Conservation (phyloP, 2,329 filamentous ascomycete species). For the Neurospora sp. region DNA sequence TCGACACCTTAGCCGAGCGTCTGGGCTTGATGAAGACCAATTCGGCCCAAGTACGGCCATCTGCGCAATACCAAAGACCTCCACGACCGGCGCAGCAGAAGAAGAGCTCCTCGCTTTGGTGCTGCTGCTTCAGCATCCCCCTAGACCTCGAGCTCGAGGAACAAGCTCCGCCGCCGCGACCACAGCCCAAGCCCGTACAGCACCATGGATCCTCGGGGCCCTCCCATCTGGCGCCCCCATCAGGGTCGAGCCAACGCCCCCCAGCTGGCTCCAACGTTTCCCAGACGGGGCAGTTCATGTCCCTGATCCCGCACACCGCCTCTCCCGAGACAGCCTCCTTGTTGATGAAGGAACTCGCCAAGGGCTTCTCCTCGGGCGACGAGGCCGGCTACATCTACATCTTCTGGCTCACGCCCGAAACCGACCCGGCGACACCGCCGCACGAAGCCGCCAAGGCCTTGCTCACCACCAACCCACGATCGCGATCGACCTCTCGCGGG, state of each 20-base stretch:
- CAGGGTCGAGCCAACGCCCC: conserved; percentile 13
- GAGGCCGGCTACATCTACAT: conserved; percentile 96
- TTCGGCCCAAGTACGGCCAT: conserved; percentile 19
- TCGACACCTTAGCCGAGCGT: conserved; percentile 77
- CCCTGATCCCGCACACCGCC: conserved; percentile 59
- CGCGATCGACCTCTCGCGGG: conserved; percentile 25
- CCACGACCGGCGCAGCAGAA: conserved; percentile 22
- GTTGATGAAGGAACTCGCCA: conserved; percentile 64
- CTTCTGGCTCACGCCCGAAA: conserved; percentile 81
- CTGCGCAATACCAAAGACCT: conserved; percentile 14
- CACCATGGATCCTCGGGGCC: conserved; percentile 8
- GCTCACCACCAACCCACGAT: conserved; percentile 33
- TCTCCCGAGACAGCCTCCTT: conserved; percentile 58
- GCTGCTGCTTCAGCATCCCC: conserved; percentile 44
- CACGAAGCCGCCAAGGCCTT: conserved; percentile 50
- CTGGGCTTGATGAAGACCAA: conserved; percentile 55
- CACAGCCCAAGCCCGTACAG: conserved; percentile 38
- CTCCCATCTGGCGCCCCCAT: conserved; percentile 6
- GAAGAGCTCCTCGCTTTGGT: conserved; percentile 28
- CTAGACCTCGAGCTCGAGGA: conserved; percentile 26
- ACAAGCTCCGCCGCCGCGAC: conserved; percentile 29
- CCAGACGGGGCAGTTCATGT: conserved; percentile 40
- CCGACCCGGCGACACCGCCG: conserved; percentile 41
- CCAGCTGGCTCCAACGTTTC: conserved; percentile 21
- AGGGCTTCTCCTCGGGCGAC: conserved; percentile 64